Percentiles rank a stretch among this genome's conserved stretches.
Evolutionary conservation across 2,329 filamentous ascomycete species (phyloP).

Genomic region (Talaromyces pinophilus): DNA sequence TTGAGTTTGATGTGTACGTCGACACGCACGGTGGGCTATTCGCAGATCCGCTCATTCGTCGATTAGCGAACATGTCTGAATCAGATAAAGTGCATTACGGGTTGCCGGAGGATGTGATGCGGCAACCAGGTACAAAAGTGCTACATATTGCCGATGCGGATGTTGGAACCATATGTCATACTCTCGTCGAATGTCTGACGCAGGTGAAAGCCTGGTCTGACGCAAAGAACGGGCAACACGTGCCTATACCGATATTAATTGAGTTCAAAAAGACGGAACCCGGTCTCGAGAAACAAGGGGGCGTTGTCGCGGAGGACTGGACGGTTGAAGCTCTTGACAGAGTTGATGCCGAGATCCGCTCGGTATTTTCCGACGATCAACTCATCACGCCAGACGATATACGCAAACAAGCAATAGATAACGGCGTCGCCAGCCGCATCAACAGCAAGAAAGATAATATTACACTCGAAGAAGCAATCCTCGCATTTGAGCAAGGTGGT

Average conservation of each 20-base stretch:
- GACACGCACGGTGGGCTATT: conserved; percentile 21
- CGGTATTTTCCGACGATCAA: conserved; percentile 18
- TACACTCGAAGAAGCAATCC: conserved; percentile 23
- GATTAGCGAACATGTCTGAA: conserved; percentile 22
- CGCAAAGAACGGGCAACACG: conserved; percentile 9
- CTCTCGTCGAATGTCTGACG: conserved; percentile 22
- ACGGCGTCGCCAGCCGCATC: neutral
- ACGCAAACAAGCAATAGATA: conserved; percentile 18
- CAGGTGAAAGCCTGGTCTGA: conserved; percentile 21
- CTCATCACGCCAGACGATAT: conserved; percentile 23
- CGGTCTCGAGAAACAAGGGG: conserved; percentile 18
- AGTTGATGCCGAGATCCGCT: conserved; percentile 23
- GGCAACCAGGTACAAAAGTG: conserved; percentile 23
- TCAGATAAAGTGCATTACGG: conserved; percentile 20
- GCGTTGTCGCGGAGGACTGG: conserved; percentile 22
- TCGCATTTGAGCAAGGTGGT: conserved; percentile 17
- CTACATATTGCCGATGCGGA: conserved; percentile 24
- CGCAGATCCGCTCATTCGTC: conserved; percentile 22
- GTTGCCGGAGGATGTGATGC: conserved; percentile 15
- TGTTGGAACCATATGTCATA: conserved; percentile 22
- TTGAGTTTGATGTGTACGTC: conserved; percentile 23
- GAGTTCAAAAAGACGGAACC: conserved; percentile 23
- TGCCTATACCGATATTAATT: conserved; percentile 23
- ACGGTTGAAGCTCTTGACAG: conserved; percentile 18
- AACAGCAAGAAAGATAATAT: conserved; percentile 1